phyloP scores from a whole-genome alignment of 108 stramenopile species.

The Nitzschia sp. region DNA sequence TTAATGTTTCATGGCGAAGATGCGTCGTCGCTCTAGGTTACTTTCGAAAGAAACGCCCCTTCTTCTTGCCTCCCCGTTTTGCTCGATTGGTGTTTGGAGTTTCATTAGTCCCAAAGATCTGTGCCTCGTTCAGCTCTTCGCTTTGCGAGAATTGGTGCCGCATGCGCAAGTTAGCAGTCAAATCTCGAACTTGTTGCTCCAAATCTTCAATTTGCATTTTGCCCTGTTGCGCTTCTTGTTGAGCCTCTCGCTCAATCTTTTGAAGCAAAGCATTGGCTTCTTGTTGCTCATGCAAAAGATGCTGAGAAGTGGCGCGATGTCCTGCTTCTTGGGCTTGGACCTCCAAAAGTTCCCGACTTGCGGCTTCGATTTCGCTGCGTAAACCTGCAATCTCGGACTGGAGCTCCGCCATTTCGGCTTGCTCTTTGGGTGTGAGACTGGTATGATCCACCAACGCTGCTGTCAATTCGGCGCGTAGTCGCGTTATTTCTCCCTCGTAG shows the following conservation, averaged over 20 bases:
- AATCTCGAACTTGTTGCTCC: slow-evolving; percentile 81
- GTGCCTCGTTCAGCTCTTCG: slow-evolving; percentile 70
- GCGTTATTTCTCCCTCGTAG: slow-evolving; percentile 80
- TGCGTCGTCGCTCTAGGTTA: too few relatives aligned
- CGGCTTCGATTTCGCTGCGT: slow-evolving; percentile 45
- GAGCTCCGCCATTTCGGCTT: slow-evolving; percentile 56
- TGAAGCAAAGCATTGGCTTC: slow-evolving; percentile 69
- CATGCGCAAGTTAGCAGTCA: slow-evolving; percentile 77
- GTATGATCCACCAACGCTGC: slow-evolving; percentile 46
- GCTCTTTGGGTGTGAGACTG: slow-evolving; percentile 57
- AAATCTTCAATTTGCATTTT: slow-evolving; percentile 68
- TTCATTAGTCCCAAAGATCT: slow-evolving; percentile 69
- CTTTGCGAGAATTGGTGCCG: slow-evolving; percentile 64
- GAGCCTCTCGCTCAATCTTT: slow-evolving; percentile 66
- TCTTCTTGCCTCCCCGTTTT: slow-evolving; percentile 42
- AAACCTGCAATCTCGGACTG: slow-evolving; percentile 45
- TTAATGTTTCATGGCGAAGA: too few relatives aligned
- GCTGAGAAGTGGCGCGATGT: slow-evolving; percentile 57
- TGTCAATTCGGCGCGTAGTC: slow-evolving; percentile 65
- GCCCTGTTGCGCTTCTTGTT: slow-evolving; percentile 46
- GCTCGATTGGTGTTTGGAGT: slow-evolving; percentile 28
- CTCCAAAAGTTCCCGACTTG: slow-evolving; percentile 55
- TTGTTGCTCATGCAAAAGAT: slow-evolving; percentile 70
- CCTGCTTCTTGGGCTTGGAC: slow-evolving; percentile 73
- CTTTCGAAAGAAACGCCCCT: slow-evolving; percentile 43